Percentiles rank a stretch among this genome's conserved stretches.
Conservation (phyloP, 352 stramenopile genomes). For the Phytophthora foliorum region DNA sequence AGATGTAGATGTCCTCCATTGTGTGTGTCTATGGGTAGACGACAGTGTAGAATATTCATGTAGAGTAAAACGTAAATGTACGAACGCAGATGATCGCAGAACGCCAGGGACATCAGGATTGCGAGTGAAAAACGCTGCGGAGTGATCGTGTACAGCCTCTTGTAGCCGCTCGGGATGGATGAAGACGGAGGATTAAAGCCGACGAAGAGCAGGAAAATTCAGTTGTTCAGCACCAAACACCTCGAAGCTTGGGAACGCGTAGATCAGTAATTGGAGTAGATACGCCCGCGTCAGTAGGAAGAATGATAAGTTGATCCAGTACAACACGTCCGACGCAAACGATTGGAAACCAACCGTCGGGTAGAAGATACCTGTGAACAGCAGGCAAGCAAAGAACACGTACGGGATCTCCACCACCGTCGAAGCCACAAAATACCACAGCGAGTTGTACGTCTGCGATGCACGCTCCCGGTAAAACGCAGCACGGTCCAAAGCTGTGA, state of each 20-base stretch:
- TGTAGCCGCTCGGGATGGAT: slow-evolving; percentile 45
- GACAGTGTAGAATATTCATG: not conserved
- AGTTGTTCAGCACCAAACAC: slow-evolving; percentile 48
- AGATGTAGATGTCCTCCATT: slow-evolving; percentile 36
- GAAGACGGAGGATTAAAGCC: slow-evolving; percentile 48
- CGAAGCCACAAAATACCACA: slow-evolving; percentile 77
- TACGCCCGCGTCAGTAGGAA: slow-evolving; percentile 51
- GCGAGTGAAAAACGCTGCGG: slow-evolving; percentile 43
- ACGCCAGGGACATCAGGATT: slow-evolving; percentile 41
- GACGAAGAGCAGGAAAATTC: slow-evolving; percentile 51
- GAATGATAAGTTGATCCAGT: slow-evolving; percentile 48
- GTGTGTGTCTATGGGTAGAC: too few relatives aligned
- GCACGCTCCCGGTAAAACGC: slow-evolving; percentile 81
- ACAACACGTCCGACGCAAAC: slow-evolving; percentile 44
- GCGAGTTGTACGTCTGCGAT: slow-evolving; percentile 86
- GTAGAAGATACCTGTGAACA: slow-evolving; percentile 62
- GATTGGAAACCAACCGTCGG: slow-evolving; percentile 55
- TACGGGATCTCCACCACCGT: slow-evolving; percentile 85
- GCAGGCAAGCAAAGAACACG: slow-evolving; percentile 41
- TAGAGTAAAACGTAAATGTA: too few relatives aligned
- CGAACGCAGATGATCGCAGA: too few relatives aligned
- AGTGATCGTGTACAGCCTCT: slow-evolving; percentile 57
- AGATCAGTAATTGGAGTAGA: slow-evolving; percentile 47
- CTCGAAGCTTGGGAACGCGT: slow-evolving; percentile 44
- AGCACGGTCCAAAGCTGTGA: slow-evolving; percentile 45